Conservation (phyloP, 192 early-diverging fungal species). For the Entrophospora sp. region DNA sequence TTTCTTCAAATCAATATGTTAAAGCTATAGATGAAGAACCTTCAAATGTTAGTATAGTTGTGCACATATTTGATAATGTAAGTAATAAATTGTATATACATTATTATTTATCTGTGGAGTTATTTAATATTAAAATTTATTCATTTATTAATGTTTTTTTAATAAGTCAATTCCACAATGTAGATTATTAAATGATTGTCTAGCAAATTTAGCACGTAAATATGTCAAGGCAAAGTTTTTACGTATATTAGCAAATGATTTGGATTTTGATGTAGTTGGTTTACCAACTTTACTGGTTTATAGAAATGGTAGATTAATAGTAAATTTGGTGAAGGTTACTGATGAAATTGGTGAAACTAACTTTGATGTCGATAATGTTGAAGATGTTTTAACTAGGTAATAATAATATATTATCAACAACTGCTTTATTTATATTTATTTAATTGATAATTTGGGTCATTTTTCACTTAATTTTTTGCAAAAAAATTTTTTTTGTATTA, state of each 20-base stretch:
- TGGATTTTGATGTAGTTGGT: constrained; percentile 47
- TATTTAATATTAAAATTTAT: background rate
- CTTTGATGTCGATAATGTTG: constrained; percentile 30
- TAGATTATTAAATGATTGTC: constrained; percentile 29
- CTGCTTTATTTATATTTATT: no score
- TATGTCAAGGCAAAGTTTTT: constrained; percentile 44
- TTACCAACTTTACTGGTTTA: constrained; percentile 46
- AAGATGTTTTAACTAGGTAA: constrained; percentile 43
- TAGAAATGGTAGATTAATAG: constrained; percentile 36
- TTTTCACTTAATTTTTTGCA: no score
- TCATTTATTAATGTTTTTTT: background rate
- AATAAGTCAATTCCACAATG: constrained; percentile 29
- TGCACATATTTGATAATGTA: constrained; percentile 45
- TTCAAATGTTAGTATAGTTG: constrained; percentile 34
- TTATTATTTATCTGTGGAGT: background rate
- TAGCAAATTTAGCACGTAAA: constrained; percentile 34
- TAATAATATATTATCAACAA: no score
- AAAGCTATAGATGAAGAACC: constrained; percentile 40
- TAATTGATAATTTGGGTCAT: no score
- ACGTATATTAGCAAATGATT: constrained; percentile 34
- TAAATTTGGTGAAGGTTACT: constrained; percentile 43
- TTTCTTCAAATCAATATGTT: constrained; percentile 38
- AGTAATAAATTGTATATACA: background rate
- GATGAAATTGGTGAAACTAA: constrained; percentile 29
- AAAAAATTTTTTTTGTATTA: no score